Percentiles rank a stretch among this genome's conserved stretches.
phyloP scores from a whole-genome alignment of 148 eudicot species.

The Amaranthus hypochondriacus region DNA sequence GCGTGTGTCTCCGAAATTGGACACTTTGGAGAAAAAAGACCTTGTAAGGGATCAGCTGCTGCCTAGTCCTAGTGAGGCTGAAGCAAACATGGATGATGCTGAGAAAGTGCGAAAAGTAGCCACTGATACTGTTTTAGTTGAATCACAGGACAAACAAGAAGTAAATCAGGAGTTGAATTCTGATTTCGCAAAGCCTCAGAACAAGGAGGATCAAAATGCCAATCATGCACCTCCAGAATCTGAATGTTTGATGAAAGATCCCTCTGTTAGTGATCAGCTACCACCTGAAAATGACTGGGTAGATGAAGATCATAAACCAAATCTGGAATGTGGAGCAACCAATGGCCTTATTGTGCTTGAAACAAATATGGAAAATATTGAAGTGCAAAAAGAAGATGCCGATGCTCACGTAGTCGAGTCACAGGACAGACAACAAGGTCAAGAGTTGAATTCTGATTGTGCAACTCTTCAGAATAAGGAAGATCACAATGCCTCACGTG shows the following conservation, averaged over 20 bases:
- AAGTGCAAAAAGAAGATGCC: slow-evolving; percentile 21
- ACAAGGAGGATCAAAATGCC: not conserved
- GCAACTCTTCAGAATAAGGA: not conserved
- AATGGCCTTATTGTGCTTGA: not conserved
- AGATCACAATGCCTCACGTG: not conserved
- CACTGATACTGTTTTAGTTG: not conserved
- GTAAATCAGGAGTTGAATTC: slow-evolving; percentile 6
- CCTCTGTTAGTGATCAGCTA: not conserved
- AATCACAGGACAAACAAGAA: not conserved
- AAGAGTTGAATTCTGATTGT: not conserved
- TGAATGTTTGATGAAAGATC: not conserved
- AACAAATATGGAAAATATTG: not conserved
- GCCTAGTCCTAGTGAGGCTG: not conserved
- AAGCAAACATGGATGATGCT: not conserved
- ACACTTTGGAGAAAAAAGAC: too few species aligned
- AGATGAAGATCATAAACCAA: not conserved
- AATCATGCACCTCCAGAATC: not conserved
- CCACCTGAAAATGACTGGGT: not conserved
- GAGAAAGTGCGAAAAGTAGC: not conserved
- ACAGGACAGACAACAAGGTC: slow-evolving; percentile 1
- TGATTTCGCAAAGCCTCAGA: not conserved
- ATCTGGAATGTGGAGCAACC: not conserved
- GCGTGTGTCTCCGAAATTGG: not conserved
- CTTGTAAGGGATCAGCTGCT: too few species aligned
- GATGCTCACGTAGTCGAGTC: slow-evolving; percentile 17